These are phyloP conservation scores for Globisporangium rhizosaccharum DNA, from an alignment of 352 stramenopile genomes.

Conservation along the genomic window DNA sequence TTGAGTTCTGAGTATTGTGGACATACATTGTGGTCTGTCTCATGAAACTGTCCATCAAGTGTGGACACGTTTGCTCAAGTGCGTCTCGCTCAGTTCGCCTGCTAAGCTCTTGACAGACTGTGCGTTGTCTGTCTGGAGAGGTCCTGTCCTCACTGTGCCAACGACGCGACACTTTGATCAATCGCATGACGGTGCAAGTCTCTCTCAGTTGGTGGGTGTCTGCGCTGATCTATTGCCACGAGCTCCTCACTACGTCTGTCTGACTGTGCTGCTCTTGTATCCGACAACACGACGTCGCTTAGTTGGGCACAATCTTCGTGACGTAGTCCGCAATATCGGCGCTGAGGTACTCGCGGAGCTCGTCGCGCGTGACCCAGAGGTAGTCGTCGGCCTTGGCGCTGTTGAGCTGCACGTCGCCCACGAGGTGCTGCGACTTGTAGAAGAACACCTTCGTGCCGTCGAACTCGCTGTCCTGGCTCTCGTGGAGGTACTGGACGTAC, in stretches of 20 bases:
- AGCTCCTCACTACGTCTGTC: background rate
- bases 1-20: no score
- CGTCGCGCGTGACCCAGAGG: conserved; percentile 72
- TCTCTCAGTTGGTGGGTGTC: background rate
- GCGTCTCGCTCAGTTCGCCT: no score
- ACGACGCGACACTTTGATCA: no score
- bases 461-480: conserved; percentile 27
- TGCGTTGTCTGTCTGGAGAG: background rate
- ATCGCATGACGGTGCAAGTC: no score
- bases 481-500: conserved; percentile 67
- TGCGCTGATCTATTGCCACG: background rate
- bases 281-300: conserved; percentile 7
- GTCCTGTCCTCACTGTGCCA: background rate
- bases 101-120: no score
- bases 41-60: no score
- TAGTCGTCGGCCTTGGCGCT: conserved; percentile 58
- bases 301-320: conserved; percentile 76
- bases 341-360: conserved; percentile 75
- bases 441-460: conserved; percentile 86
- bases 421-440: conserved; percentile 74
- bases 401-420: conserved; percentile 61
- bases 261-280: background rate
- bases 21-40: no score
- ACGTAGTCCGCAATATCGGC: conserved; percentile 61
- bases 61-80: no score